Percentiles rank a stretch among this genome's conserved stretches.
Evolutionary conservation across 148 eudicot species (phyloP).

Genomic region (Bassia scoparia): DNA sequence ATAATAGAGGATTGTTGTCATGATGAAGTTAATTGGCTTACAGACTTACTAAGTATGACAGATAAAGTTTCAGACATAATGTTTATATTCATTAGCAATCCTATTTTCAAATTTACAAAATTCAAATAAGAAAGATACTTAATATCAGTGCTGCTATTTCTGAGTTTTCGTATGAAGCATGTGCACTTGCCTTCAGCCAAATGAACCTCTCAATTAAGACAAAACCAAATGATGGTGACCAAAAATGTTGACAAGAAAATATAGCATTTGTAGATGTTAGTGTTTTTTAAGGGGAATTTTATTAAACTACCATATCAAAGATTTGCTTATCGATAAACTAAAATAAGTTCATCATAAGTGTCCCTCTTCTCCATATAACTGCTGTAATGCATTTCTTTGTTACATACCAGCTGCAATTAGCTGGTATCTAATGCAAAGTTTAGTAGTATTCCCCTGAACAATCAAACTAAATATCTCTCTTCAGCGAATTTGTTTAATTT

Average conservation of each 20-base stretch:
- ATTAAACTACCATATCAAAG: neutral
- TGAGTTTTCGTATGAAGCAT: neutral
- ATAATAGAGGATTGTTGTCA: neutral
- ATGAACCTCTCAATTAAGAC: neutral
- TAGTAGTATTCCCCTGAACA: neutral
- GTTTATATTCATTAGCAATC: neutral
- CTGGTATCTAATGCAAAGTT: neutral
- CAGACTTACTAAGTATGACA: neutral
- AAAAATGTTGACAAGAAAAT: neutral
- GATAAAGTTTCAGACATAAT: neutral
- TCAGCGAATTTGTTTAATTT: neutral
- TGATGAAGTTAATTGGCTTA: neutral
- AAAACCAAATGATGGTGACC: neutral
- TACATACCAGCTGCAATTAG: neutral
- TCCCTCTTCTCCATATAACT: neutral
- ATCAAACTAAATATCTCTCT: neutral
- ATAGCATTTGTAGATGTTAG: neutral
- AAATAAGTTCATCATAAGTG: neutral
- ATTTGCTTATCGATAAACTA: neutral
- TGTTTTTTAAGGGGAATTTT: neutral
- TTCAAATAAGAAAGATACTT: neutral
- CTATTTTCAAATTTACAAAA: neutral
- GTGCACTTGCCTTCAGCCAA: too few relatives aligned
- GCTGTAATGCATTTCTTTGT: neutral
- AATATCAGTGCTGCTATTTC: neutral